Base-by-base conservation (phyloP, 2,329 filamentous ascomycete genomes). In the Exophiala calicioides region DNA sequence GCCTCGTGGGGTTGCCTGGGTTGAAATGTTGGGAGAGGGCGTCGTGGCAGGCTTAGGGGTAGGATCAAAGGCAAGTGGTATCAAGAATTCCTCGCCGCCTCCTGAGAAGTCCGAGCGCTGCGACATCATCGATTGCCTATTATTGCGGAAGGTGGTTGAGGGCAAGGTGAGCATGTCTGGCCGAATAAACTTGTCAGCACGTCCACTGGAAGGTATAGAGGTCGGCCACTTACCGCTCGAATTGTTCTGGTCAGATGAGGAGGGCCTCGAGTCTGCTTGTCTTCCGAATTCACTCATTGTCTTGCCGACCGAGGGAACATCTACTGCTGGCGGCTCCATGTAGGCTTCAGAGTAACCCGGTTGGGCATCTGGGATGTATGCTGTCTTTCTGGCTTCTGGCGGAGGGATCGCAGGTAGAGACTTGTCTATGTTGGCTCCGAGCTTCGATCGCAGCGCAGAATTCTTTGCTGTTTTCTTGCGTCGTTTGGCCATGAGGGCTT, bases 401-500 rank as follows among this genome's bases (percentile, higher is more conserved):
- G 88, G 86, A 21, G 91, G 93, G 18, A 97, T 77, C 19, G 93
- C 93, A 15, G 93, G 93, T 26, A 98, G 74, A 5, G 90, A 95
- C 67, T 97, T 97, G 65, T 98, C 91, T 29, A 87, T 58, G 50
- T 53, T 55, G 16, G 35, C 44, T 30, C 55, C 52, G 51, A 55
- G 37, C 56, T 64, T 59, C 39, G 59, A 58, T 35, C 63, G 58
- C 29, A 55, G 56, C 35, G 59, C 48, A 24, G 58, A 47, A 52
- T 58, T 58, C 44, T 57, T 65, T 49, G 59, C 61, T 20, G 31
- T 79, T 76, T 41, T 83, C 72, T 97, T 96, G 62, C 89, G 81
- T 56, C 91, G 80, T 55, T 91, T 79, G 38, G 91, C 89, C 90
- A 97, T 97, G 42, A 98, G 72, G 20, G 89, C 93, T 69, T 98